Evolutionary conservation across 2,329 filamentous ascomycete species (phyloP), one percentile per base, ranked within the genome.

Genomic region (Meredithiella fracta): DNA sequence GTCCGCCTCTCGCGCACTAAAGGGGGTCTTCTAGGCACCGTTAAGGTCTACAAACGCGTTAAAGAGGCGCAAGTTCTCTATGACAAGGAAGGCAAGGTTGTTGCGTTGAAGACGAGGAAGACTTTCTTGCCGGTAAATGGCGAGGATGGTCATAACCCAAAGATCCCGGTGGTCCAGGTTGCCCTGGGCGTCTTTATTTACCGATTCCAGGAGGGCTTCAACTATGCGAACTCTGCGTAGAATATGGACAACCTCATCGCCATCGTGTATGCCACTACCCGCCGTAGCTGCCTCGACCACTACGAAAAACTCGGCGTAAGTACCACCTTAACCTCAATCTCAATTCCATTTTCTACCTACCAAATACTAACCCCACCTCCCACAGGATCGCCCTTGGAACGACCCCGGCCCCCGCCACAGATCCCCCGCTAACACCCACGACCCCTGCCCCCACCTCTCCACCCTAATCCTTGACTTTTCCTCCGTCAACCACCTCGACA

Each of bases 1-100:
- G 94, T 85, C 74, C 85, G 91, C 54, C 79, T 92, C 53, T 78
- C 94, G 60, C 86, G 89, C 65, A 84, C 89, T 1, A 80, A 79
- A 56, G 92, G 92, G 17, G 79, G 82, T 14, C 91, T 97, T 70
- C 77, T 97, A 15, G 91, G 91, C 38, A 79, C 77, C 60, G 83
- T 94, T 60, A 83, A 83, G 62, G 44, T 58, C 29, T 8, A 56
- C 14, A 51, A 58, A 40, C 31, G 23, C 14, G 31, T 53, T 14
- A 55, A 52, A 29, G 58, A 59, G 2, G 57, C 47, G 4, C 58
- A 59, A 23, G 47, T 50, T 14, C 53, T 56, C 1, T 54, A 56
- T 23, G 56, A 58, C 22, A 47, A 47, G 9, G 47, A 60, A 3
- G 55, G 57, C 11, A 51, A 49, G 9, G 37, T 58, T 2, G 58